These are phyloP conservation scores for Pichia sorboxylosa DNA, from an alignment of 1,139 yeast genomes.

Conservation along the genomic window DNA sequence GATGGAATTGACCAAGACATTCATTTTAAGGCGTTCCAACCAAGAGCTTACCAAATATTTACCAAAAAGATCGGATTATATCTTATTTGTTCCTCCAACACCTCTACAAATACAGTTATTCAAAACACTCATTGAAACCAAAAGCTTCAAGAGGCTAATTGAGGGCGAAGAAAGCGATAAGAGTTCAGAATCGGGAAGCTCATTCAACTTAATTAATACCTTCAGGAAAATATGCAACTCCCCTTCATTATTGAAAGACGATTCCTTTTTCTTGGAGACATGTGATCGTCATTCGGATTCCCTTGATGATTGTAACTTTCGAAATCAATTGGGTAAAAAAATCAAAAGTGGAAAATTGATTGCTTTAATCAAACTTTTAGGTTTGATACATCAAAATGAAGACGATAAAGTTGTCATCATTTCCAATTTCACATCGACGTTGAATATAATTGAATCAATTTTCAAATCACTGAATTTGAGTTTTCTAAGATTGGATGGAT, in stretches of 20 bases:
- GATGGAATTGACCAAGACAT: conserved; percentile 48
- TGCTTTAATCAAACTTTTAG: conserved; percentile 41
- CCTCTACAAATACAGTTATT: conserved; percentile 46
- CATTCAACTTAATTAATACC: conserved; percentile 60
- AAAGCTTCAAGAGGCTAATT: conserved; percentile 7
- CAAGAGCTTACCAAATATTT: conserved; percentile 50
- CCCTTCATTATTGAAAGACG: conserved; percentile 48
- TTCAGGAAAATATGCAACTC: conserved; percentile 80
- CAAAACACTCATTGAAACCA: conserved; percentile 34
- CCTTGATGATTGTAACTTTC: conserved; percentile 15
- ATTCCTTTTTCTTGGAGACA: conserved; percentile 20
- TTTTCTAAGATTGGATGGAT: conserved; percentile 69
- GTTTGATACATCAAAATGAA: conserved; percentile 28
- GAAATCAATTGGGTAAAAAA: conserved; percentile 20
- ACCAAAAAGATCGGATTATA: conserved; percentile 69
- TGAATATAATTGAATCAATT: conserved; percentile 60
- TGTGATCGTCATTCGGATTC: conserved; percentile 23
- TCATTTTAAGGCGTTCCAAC: conserved; percentile 68
- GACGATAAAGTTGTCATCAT: conserved; percentile 75
- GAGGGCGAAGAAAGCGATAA: not conserved
- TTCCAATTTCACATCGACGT: conserved; percentile 81
- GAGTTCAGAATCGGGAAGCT: conserved; percentile 22
- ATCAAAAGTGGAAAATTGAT: conserved; percentile 46
- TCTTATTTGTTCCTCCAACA: conserved; percentile 72
- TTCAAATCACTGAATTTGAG: conserved; percentile 39